Conservation (phyloP, 2,329 filamentous ascomycete species). For the Colletotrichum scovillei region DNA sequence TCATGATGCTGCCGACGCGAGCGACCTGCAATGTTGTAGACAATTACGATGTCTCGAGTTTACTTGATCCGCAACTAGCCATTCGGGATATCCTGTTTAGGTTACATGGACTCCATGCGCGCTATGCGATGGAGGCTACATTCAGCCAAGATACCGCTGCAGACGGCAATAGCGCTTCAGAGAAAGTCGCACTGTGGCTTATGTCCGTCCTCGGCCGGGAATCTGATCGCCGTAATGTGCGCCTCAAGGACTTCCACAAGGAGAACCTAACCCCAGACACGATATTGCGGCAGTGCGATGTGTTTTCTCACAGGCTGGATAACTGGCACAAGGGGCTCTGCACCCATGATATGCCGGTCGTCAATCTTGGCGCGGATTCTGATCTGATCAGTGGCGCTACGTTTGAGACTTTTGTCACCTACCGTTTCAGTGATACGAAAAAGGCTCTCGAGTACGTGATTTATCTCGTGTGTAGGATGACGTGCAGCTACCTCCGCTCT, state of each 20-base stretch:
- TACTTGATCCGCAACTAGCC: constrained; percentile 21
- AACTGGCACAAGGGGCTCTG: constrained; percentile 13
- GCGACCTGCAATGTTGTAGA: constrained; percentile 1
- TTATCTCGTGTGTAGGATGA: constrained; percentile 18
- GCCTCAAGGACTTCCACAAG: constrained; percentile 12
- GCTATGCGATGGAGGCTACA: constrained; percentile 16
- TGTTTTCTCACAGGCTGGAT: constrained; percentile 3
- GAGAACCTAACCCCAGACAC: neutral
- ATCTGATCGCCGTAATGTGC: constrained; percentile 14
- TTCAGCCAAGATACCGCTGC: neutral
- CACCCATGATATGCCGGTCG: constrained; percentile 17
- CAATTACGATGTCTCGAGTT: constrained; percentile 5
- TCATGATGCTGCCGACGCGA: constrained; percentile 8
- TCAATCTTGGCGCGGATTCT: neutral
- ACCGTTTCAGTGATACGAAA: neutral
- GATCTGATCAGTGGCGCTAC: constrained; percentile 9
- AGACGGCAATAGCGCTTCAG: constrained; percentile 6
- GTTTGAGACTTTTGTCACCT: constrained; percentile 20
- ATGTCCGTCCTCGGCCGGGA: neutral
- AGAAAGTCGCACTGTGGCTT: constrained; percentile 23
- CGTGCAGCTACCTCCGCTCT: constrained; percentile 13
- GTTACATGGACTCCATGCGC: neutral
- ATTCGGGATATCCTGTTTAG: constrained; percentile 23
- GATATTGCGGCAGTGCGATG: constrained; percentile 13
- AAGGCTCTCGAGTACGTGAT: constrained; percentile 21